Evolutionary conservation across 805 yeast genomes (phyloP), one percentile per base, ranked within the genome.

Genomic region (Wickerhamia fluorescens): DNA sequence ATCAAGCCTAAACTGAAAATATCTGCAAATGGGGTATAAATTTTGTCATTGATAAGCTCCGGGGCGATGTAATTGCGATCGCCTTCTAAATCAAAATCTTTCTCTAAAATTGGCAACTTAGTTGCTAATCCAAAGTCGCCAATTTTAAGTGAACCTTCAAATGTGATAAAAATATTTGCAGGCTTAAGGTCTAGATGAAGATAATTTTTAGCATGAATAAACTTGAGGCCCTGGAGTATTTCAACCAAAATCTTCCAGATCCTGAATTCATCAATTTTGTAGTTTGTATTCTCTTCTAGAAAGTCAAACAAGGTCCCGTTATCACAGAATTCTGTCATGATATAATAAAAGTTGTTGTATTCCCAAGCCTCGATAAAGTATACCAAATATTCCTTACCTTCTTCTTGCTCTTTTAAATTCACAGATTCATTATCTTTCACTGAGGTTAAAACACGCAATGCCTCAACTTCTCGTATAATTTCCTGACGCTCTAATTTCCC

Each of bases 31-130:
- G 81, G 84, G 23, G 86, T 87, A 50, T 92, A 92, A 24, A 73
- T 70, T 49, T 85, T 87, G 25, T 71, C 75, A 19, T 87, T 75
- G 31, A 92, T 78, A 14, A 92, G 78, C 53, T 92, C 98, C 1
- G 98, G 98, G 0, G 98, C 97, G 56, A 92, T 92, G 56, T 92
- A 92, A 51, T 89, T 95, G 30, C 97, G 68, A 56, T 92, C 98
- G 16, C 98, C 98, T 58, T 92, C 98, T 41, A 95, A 73, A 56
- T 92, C 98, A 45, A 85, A 78, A 39, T 61, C 75, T 24, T 66
- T 68, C 27, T 73, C 73, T 18, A 61, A 39, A 12, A 78, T 75
- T 0, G 97, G 97, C 30, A 76, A 61, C 40, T 73, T 75, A 3
- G 95, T 73, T 5, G 96, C 95, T 67, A 92, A 75, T 6, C 98